These are phyloP conservation scores for Herpotrichia juniperi DNA, from an alignment of 2,329 filamentous ascomycete species.

Conservation along the genomic window DNA sequence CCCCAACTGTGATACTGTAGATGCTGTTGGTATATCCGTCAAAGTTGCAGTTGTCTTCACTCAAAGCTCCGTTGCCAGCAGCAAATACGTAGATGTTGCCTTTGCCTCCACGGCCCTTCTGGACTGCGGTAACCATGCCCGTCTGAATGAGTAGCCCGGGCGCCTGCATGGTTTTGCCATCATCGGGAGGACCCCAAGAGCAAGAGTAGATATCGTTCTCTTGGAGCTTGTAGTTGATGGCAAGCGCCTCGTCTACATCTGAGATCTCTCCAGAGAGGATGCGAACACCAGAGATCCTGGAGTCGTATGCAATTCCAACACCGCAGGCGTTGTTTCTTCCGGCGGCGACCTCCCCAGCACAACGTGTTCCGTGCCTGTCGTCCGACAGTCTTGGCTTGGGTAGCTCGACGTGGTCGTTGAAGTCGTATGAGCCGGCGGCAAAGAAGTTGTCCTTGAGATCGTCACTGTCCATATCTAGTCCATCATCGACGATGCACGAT, in stretches of 20 bases:
- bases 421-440: conserved; percentile 90
- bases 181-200: conserved; percentile 96
- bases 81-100: conserved; percentile 97
- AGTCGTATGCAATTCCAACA: conserved; percentile 92
- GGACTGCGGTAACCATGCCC: conserved; percentile 90
- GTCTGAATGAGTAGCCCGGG: conserved; percentile 86
- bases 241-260: conserved; percentile 88
- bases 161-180: conserved; percentile 91
- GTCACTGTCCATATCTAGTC: conserved; percentile 91
- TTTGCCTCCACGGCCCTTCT: conserved; percentile 80
- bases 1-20: conserved; percentile 96
- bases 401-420: conserved; percentile 82
- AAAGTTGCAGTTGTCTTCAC: conserved; percentile 97
- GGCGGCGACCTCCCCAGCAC: conserved; percentile 91
- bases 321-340: conserved; percentile 93
- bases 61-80: conserved; percentile 86
- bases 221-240: conserved; percentile 90
- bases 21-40: conserved; percentile 99
- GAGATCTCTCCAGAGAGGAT: conserved; percentile 91
- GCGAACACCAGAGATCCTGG: conserved; percentile 87
- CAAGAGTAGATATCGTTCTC: conserved; percentile 98
- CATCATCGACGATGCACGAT: conserved; percentile 94
- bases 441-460: conserved; percentile 96
- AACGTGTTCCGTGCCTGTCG: conserved; percentile 90
- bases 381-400: conserved; percentile 83